Percentiles rank a stretch among this genome's conserved stretches.
Conservation (phyloP, 768 basidiomycete genomes). For the Mycena rebaudengoi region DNA sequence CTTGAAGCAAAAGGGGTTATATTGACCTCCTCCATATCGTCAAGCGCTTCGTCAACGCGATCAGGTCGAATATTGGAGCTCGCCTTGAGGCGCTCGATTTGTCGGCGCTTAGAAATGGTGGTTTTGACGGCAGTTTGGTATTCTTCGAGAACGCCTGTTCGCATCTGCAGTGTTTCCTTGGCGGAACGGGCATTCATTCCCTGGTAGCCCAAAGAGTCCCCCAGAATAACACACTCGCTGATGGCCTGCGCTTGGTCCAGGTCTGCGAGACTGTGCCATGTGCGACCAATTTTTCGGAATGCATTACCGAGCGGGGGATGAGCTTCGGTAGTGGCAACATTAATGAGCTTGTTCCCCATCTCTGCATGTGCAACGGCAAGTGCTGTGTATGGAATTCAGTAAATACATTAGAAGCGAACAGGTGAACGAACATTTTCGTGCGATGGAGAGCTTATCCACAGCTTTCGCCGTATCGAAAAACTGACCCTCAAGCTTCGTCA, state of each 20-base stretch:
- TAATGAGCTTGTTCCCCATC: conserved; percentile 92
- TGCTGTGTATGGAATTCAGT: conserved; percentile 51
- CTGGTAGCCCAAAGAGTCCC: conserved; percentile 97
- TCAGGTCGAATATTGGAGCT: conserved; percentile 87
- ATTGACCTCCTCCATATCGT: conserved; percentile 90
- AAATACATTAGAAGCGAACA: conserved; percentile 2
- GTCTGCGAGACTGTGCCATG: conserved; percentile 88
- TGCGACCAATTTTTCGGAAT: conserved; percentile 84
- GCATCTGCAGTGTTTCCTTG: conserved; percentile 91
- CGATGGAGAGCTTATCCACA: conserved; percentile 84
- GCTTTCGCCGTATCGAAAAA: conserved; percentile 94
- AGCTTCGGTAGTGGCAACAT: conserved; percentile 87
- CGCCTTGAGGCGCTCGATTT: conserved; percentile 88
- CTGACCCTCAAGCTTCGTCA: conserved; percentile 90
- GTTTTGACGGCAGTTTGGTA: conserved; percentile 93
- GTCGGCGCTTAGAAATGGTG: conserved; percentile 90
- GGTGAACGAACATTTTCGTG: conserved; percentile 77
- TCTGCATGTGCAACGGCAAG: conserved; percentile 83
- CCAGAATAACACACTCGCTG: conserved; percentile 93
- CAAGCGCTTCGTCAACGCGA: conserved; percentile 88
- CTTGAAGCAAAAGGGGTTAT: not conserved
- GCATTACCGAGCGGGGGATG: conserved; percentile 87
- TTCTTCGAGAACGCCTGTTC: conserved; percentile 92
- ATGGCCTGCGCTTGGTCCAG: conserved; percentile 91
- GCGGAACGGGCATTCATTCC: conserved; percentile 97